phyloP scores from a whole-genome alignment of 1,284 basidiomycete species.

The Stereum hirsutum region DNA sequence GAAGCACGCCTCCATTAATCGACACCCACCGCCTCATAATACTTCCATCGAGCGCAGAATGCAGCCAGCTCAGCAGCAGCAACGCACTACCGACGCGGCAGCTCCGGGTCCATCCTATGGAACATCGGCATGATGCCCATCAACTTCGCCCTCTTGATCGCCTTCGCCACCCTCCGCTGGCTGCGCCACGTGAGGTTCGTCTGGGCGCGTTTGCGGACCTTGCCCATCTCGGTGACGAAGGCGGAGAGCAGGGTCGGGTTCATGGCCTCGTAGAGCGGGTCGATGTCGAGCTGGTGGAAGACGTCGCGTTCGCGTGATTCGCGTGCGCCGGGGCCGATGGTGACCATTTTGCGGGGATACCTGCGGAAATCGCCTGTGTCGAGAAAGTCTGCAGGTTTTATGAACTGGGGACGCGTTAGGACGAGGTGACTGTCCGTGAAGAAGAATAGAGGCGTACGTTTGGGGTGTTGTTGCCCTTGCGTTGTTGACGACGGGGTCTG shows the following conservation, averaged over 20 bases:
- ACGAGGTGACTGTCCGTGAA: not conserved
- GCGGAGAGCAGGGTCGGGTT: constrained; percentile 63
- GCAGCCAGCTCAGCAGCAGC: too few species aligned
- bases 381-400: constrained; percentile 19
- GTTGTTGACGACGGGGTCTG: not conserved
- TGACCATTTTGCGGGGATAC: constrained; percentile 16
- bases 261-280: constrained; percentile 58
- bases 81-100: too few species aligned
- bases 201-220: constrained; percentile 61
- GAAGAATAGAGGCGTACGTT: not conserved
- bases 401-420: constrained; percentile 16
- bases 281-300: constrained; percentile 57
- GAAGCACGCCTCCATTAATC: too few species aligned
- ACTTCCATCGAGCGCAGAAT: too few species aligned
- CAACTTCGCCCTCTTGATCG: constrained; percentile 85
- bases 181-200: constrained; percentile 77
- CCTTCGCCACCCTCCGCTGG: constrained; percentile 79
- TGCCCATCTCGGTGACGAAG: constrained; percentile 81
- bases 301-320: constrained; percentile 51
- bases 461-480: not conserved
- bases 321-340: constrained; percentile 41
- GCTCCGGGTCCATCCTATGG: too few species aligned
- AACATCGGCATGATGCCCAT: constrained; percentile 83
- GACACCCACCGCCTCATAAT: too few species aligned
- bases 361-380: constrained; percentile 12